A percentile compares a stretch with the other conserved stretches of the same genome.
Conservation (phyloP, 192 early-diverging fungal species). For the Coemansia sp. region DNA sequence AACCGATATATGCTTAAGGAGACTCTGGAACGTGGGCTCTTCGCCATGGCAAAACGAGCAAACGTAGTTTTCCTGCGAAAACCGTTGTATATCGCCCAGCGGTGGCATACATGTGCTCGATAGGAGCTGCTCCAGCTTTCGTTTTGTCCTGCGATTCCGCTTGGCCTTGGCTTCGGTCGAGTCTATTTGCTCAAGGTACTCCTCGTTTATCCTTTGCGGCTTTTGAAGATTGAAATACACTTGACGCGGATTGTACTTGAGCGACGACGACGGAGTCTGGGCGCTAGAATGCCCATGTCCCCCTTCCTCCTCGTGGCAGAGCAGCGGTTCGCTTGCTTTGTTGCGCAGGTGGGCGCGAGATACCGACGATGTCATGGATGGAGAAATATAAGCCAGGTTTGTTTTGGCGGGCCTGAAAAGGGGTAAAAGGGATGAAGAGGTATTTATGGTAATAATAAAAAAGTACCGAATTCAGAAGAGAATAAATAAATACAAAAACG, state of each 20-base stretch:
- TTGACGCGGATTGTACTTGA: too few species aligned
- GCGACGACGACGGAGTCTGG: too few species aligned
- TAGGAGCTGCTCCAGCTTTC: neutral
- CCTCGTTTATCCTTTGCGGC: neutral
- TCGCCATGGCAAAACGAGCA: slow-evolving; percentile 38
- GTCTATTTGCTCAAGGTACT: neutral
- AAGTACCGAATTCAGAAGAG: too few species aligned
- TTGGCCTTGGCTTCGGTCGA: neutral
- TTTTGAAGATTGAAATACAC: neutral
- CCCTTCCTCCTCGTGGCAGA: too few species aligned
- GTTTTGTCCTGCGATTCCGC: neutral
- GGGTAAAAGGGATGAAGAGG: too few species aligned
- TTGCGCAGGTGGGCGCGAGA: neutral
- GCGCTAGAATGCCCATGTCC: too few species aligned
- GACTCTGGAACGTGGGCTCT: slow-evolving; percentile 24
- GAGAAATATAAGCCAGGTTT: neutral
- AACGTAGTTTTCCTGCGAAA: slow-evolving; percentile 44
- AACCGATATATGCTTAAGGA: slow-evolving; percentile 25
- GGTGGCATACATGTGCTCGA: neutral
- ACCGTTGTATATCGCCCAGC: slow-evolving; percentile 11
- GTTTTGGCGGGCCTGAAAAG: too few species aligned
- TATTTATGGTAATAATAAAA: too few species aligned
- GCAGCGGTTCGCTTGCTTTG: neutral
- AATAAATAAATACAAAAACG: too few species aligned
- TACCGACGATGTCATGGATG: neutral